Base-by-base conservation (phyloP, 2,329 filamentous ascomycete species). In the Graphilbum fragrans region DNA sequence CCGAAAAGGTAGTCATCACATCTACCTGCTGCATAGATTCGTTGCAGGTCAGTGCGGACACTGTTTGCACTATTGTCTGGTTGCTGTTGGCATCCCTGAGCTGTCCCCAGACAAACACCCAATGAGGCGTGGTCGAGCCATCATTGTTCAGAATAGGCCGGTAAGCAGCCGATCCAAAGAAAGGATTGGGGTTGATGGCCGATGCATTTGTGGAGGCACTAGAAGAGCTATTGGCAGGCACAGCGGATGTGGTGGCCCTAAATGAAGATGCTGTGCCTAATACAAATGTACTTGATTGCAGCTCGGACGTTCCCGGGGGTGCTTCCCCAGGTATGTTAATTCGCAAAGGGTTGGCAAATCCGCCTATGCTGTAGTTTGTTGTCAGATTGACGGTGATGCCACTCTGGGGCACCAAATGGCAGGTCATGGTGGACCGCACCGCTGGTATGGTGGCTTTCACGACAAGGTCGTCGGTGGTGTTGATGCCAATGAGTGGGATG, bases 11-110 rank as follows among this genome's bases (percentile, higher is more conserved):
- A 3, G 39, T 39, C n/a, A 25, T 36, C 8, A 46, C 47, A 38
- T 49, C 49, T 18, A 55, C 43, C n/a, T 45, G 46, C 22, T 50
- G 33, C 38, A 46, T 42, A 3, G 47, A 44, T 48, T 63, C 61
- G 48, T 65, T 65, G 47, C 62, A 65, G 18, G 55, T 54, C 41
- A 64, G 42, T 5, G 55, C 58, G 5, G 53, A 55, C 16, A 61
- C 51, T 31, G 49, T 51, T 29, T 47, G 50, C 11, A 63, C 55
- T 2, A 52, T 47, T 35, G 53, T 46, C 20, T 51, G 46, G 18
- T 49, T 47, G 18, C 45, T 50, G 34, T 50, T 47, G 18, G 53
- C 39, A 25, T 52, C 41, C 4, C 37, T 33, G 1, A 61, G 45
- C 31, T 52, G 50, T 25, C 59, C 59, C 59, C 60, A 64, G 33